Percentiles rank a stretch among this genome's conserved stretches.
These are phyloP conservation scores for Fusarium pseudograminearum DNA, from an alignment of 2,329 filamentous ascomycete species.

Conservation along the genomic window DNA sequence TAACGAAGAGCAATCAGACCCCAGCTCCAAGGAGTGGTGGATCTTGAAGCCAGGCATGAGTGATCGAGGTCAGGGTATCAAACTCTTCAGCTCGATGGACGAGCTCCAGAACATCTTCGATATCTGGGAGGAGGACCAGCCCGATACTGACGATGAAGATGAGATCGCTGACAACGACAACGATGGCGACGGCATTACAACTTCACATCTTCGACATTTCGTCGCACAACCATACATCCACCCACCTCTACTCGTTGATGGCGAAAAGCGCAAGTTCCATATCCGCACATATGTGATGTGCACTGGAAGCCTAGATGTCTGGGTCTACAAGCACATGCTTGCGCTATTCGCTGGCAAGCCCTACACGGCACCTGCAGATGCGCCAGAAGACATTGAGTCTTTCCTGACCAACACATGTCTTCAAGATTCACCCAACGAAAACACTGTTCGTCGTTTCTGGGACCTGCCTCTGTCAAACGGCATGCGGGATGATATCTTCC, in stretches of 20 bases:
- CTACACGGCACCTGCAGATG: slow-evolving; percentile 74
- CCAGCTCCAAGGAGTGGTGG: slow-evolving; percentile 82
- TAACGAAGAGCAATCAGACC: slow-evolving; percentile 61
- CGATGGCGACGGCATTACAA: slow-evolving; percentile 72
- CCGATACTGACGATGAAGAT: slow-evolving; percentile 73
- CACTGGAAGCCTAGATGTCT: slow-evolving; percentile 80
- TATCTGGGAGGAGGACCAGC: slow-evolving; percentile 80
- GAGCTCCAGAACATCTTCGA: slow-evolving; percentile 91
- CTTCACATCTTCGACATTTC: slow-evolving; percentile 94
- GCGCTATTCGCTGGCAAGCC: slow-evolving; percentile 86
- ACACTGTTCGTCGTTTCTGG: slow-evolving; percentile 82
- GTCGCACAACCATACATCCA: slow-evolving; percentile 95
- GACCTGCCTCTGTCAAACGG: slow-evolving; percentile 62
- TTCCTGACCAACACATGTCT: slow-evolving; percentile 98
- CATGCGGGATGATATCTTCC: slow-evolving; percentile 74
- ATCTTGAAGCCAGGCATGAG: slow-evolving; percentile 98
- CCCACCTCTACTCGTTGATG: slow-evolving; percentile 77
- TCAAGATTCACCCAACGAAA: slow-evolving; percentile 71
- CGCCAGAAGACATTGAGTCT: slow-evolving; percentile 67
- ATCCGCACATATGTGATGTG: slow-evolving; percentile 92
- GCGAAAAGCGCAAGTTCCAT: slow-evolving; percentile 87
- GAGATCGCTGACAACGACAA: slow-evolving; percentile 55
- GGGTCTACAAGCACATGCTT: slow-evolving; percentile 91
- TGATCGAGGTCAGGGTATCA: slow-evolving; percentile 92
- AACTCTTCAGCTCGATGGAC: slow-evolving; percentile 86